Percentiles rank a stretch among this genome's conserved stretches.
phyloP scores from a whole-genome alignment of 257 asterid genomes.

The Solanum chiquidenum region DNA sequence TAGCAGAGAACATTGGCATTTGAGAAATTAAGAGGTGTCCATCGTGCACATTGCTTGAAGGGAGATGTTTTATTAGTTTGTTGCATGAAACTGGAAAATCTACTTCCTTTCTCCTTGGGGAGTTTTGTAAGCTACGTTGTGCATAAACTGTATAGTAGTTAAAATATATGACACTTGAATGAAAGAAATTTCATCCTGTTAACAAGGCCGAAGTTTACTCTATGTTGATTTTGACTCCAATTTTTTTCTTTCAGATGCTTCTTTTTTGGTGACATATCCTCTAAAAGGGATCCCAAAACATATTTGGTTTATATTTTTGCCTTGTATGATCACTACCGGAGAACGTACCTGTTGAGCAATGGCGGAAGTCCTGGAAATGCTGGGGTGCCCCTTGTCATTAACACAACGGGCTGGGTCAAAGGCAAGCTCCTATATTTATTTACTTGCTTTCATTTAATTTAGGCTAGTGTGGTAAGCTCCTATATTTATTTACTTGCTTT shows the following conservation, averaged over 20 bases:
- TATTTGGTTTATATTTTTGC: constrained; percentile 50
- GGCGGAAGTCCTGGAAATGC: constrained; percentile 17
- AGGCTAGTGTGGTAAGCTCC: constrained; percentile 26
- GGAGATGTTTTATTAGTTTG: neutral
- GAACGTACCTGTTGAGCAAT: constrained; percentile 18
- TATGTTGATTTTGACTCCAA: neutral
- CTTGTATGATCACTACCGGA: constrained; percentile 56
- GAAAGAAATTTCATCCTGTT: neutral
- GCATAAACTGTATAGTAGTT: neutral
- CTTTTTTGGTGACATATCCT: constrained; percentile 87
- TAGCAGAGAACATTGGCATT: neutral
- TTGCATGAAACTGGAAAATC: neutral
- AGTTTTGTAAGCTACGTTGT: neutral
- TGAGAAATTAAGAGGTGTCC: neutral
- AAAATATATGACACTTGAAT: neutral
- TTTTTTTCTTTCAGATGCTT: constrained; percentile 55
- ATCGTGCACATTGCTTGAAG: neutral
- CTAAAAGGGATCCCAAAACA: constrained; percentile 72
- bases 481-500: constrained; percentile 1
- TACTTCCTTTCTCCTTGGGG: neutral
- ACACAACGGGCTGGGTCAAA: constrained; percentile 98
- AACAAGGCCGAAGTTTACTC: neutral
- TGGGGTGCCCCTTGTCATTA: constrained; percentile 67
- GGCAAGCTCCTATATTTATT: constrained; percentile 30
- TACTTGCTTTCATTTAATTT: neutral